phyloP scores from a whole-genome alignment of 2,329 filamentous ascomycete genomes.

The Saccharata proteae region DNA sequence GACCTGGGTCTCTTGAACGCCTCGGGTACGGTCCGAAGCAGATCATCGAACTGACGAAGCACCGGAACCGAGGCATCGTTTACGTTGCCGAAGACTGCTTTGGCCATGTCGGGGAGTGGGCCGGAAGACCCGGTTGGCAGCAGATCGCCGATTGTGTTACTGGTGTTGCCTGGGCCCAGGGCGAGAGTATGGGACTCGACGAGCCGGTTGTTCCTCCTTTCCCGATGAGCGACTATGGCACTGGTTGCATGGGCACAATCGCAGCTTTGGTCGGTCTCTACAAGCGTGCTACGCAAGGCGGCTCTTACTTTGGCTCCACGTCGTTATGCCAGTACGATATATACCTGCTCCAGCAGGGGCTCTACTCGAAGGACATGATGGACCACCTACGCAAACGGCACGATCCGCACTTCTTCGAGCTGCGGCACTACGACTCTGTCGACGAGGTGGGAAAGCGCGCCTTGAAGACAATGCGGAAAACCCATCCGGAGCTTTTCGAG shows the following conservation, averaged over 20 bases:
- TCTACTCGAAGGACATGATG: conserved; percentile 44
- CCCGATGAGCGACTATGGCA: conserved; percentile 52
- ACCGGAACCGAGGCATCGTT: conserved; percentile 49
- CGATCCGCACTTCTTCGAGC: conserved; percentile 41
- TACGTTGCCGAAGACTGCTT: conserved; percentile 65
- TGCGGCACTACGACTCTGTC: conserved; percentile 51
- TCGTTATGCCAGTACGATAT: conserved; percentile 59
- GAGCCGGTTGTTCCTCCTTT: conserved; percentile 56
- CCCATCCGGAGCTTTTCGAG: conserved; percentile 44
- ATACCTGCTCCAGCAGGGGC: conserved; percentile 48
- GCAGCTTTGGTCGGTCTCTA: conserved; percentile 53
- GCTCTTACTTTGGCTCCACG: conserved; percentile 53
- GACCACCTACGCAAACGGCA: conserved; percentile 37
- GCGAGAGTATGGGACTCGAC: conserved; percentile 46
- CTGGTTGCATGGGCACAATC: conserved; percentile 59
- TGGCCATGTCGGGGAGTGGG: conserved; percentile 53
- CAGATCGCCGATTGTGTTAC: conserved; percentile 58
- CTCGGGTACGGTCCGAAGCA: conserved; percentile 50
- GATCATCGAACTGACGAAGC: conserved; percentile 40
- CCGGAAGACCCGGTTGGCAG: conserved; percentile 55
- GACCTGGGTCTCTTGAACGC: conserved; percentile 51
- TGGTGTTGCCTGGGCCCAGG: conserved; percentile 50
- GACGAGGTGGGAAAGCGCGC: conserved; percentile 52
- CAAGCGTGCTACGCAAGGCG: conserved; percentile 48
- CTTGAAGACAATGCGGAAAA: conserved; percentile 40